These are phyloP conservation scores for Neovahlkampfia damariscottae DNA, from an alignment of 78 protist species.

Conservation along the genomic window DNA sequence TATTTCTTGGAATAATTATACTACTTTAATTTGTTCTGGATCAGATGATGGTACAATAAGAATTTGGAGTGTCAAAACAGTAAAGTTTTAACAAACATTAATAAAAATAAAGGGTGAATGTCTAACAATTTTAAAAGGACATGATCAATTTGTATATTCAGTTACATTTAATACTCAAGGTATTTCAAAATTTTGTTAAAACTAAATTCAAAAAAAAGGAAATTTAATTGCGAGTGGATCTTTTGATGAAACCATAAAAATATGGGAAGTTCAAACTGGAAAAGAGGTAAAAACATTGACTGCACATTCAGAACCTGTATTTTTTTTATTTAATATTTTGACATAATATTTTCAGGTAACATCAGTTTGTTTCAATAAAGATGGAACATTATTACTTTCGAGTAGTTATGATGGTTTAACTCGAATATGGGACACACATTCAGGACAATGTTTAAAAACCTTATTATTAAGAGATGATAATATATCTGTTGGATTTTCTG, in stretches of 20 bases:
- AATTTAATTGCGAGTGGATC: background rate
- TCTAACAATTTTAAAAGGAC: background rate
- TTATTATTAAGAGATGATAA: slow-evolving; percentile 4
- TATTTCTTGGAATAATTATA: background rate
- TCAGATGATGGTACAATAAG: background rate
- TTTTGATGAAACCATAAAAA: background rate
- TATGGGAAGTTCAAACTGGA: background rate
- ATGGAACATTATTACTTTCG: slow-evolving; percentile 10
- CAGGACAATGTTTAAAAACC: slow-evolving; percentile 3
- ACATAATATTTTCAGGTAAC: too few relatives aligned
- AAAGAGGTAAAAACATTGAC: background rate
- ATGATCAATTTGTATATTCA: background rate
- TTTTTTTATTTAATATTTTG: too few relatives aligned
- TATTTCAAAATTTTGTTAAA: too few relatives aligned
- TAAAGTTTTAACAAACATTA: background rate
- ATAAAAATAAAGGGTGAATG: background rate
- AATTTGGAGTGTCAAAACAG: background rate
- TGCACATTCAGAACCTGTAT: background rate
- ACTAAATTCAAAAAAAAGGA: too few relatives aligned
- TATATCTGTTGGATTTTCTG: background rate
- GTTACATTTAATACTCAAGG: background rate
- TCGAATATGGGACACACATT: slow-evolving; percentile 3
- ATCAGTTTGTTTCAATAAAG: background rate
- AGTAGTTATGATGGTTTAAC: background rate
- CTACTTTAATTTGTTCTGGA: background rate